A percentile compares a stretch with the other conserved stretches of the same genome.
These are phyloP conservation scores for Eucalyptus sideroxylon DNA, from an alignment of 345 rosid species.

Conservation along the genomic window DNA sequence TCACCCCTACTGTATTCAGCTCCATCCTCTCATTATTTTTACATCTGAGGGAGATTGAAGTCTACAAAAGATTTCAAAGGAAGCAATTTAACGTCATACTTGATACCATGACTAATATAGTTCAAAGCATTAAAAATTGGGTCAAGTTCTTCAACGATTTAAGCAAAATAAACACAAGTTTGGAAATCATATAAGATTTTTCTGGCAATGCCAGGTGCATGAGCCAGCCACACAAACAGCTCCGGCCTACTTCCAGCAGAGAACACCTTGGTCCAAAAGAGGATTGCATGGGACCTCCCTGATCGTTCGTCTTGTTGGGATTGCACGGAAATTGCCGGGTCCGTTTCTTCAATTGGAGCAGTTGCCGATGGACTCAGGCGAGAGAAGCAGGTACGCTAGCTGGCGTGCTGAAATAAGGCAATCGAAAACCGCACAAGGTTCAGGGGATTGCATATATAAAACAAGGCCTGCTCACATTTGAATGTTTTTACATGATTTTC, in stretches of 20 bases:
- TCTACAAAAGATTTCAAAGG: rapidly evolving
- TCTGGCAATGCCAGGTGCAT: not conserved
- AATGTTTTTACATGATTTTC: not conserved
- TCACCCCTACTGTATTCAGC: rapidly evolving
- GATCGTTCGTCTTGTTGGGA: not conserved
- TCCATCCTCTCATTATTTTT: too few relatives aligned
- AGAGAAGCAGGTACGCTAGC: not conserved
- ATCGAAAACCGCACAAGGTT: not conserved
- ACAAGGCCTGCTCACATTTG: not conserved
- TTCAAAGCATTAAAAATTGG: not conserved
- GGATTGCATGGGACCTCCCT: not conserved
- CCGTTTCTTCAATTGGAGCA: not conserved
- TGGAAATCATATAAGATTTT: not conserved
- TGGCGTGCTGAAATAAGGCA: not conserved
- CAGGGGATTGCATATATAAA: not conserved
- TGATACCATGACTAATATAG: not conserved
- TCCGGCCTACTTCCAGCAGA: not conserved
- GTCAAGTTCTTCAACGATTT: not conserved
- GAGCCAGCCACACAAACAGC: not conserved
- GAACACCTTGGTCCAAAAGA: not conserved
- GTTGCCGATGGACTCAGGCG: not conserved
- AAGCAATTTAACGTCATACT: too few relatives aligned
- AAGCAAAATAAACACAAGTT: not conserved
- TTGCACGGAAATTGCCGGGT: rapidly evolving
- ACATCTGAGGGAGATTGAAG: too few relatives aligned